Conservation (phyloP, 345 rosid species). For the Eucalyptus erythrocorys region DNA sequence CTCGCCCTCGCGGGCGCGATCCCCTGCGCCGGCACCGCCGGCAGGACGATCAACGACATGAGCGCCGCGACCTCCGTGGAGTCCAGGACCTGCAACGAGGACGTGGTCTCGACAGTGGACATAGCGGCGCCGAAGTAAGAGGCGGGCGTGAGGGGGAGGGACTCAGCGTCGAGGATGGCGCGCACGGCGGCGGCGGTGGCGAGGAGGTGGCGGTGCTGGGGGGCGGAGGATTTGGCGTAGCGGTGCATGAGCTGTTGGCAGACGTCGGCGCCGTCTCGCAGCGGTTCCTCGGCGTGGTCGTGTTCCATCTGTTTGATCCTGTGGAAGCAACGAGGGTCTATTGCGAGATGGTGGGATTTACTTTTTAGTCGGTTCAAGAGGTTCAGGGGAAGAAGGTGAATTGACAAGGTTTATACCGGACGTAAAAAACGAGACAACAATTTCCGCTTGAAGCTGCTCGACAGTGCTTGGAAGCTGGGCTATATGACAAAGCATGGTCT, state of each 20-base stretch:
- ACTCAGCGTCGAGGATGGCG: conserved; percentile 63
- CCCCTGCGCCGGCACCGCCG: conserved; percentile 33
- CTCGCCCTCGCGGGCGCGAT: conserved; percentile 40
- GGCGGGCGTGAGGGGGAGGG: conserved; percentile 40
- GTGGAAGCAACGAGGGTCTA: background rate
- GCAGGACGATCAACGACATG: conserved; percentile 51
- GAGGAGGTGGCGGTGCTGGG: conserved; percentile 81
- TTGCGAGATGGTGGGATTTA: conserved; percentile 80
- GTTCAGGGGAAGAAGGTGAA: conserved; percentile 93
- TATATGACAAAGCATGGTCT: conserved; percentile 72
- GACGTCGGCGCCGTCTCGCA: conserved; percentile 46
- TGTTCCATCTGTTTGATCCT: background rate
- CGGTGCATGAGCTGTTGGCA: conserved; percentile 89
- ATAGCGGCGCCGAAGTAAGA: conserved; percentile 84
- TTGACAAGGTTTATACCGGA: conserved; percentile 63
- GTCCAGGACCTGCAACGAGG: conserved; percentile 17
- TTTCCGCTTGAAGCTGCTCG: conserved; percentile 84
- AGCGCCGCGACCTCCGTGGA: conserved; percentile 53
- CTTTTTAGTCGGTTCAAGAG: conserved; percentile 75
- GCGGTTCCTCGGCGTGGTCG: background rate
- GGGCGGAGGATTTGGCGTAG: conserved; percentile 69
- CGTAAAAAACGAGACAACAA: conserved; percentile 50
- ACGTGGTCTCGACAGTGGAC: conserved; percentile 22
- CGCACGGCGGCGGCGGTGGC: conserved; percentile 89
- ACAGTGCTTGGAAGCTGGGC: conserved; percentile 81